Conservation (phyloP, 306 rosid species). For the Ziziphus jujuba region DNA sequence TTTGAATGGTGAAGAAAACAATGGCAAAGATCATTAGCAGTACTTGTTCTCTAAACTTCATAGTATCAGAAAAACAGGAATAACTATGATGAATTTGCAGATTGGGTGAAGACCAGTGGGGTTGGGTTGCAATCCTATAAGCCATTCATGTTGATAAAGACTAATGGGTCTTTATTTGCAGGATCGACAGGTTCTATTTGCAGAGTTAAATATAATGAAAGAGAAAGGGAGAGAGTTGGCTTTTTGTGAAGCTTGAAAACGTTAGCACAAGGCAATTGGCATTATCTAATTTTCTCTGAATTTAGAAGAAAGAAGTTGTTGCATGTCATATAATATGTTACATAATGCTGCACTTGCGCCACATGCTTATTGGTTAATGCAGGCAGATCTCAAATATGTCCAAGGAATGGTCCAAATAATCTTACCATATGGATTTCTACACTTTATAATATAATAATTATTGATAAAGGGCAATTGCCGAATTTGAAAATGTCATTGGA, state of each 20-base stretch:
- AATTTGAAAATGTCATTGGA: background rate
- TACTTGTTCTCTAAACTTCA: slow-evolving; percentile 18
- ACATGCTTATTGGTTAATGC: background rate
- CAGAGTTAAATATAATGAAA: too few relatives aligned
- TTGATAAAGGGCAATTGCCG: background rate
- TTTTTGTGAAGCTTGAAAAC: background rate
- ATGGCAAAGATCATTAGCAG: slow-evolving; percentile 11
- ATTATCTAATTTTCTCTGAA: background rate
- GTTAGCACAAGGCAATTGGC: slow-evolving; percentile 7
- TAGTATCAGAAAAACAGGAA: slow-evolving; percentile 18
- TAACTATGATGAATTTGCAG: slow-evolving; percentile 10
- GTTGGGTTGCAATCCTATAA: too few relatives aligned
- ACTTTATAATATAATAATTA: background rate
- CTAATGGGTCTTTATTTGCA: too few relatives aligned
- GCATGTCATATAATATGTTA: too few relatives aligned
- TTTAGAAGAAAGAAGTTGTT: background rate
- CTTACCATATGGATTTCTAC: background rate
- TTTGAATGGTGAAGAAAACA: slow-evolving; percentile 19
- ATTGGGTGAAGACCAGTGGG: background rate
- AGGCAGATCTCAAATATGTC: slow-evolving; percentile 1
- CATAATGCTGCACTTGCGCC: too few relatives aligned
- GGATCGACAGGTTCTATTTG: too few relatives aligned
- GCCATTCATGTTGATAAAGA: too few relatives aligned
- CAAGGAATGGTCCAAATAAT: background rate
- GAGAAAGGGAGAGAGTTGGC: background rate